These are phyloP conservation scores for Kodamaea restingae DNA, from an alignment of 805 yeast genomes.

Conservation along the genomic window DNA sequence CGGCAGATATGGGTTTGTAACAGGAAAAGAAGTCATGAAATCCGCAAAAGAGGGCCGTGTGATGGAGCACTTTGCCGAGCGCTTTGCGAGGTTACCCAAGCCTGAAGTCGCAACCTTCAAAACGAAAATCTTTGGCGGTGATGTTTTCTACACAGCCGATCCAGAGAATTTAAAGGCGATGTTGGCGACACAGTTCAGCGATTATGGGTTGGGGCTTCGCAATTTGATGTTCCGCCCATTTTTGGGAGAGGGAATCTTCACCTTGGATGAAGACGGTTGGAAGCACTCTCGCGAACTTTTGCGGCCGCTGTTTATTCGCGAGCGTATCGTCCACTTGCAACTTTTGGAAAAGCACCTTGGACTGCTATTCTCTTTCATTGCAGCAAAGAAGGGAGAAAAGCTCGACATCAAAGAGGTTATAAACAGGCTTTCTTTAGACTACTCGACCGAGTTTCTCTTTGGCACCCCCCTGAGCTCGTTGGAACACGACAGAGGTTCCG, in stretches of 20 bases:
- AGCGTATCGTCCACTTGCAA: conserved; percentile 16
- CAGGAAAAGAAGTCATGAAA: conserved; percentile 11
- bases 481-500: background rate
- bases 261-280: conserved; percentile 19
- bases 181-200: conserved; percentile 20
- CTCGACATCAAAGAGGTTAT: conserved; percentile 10
- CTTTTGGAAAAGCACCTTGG: conserved; percentile 15
- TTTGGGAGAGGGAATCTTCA: conserved; percentile 20
- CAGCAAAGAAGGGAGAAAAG: conserved; percentile 1
- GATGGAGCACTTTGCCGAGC: conserved; percentile 15
- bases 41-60: conserved; percentile 17
- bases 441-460: conserved; percentile 17
- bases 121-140: conserved; percentile 9
- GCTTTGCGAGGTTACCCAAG: conserved; percentile 12
- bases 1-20: conserved; percentile 18
- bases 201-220: conserved; percentile 18
- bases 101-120: conserved; percentile 16
- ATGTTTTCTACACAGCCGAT: conserved; percentile 14
- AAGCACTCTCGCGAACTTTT: conserved; percentile 20
- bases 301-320: conserved; percentile 19
- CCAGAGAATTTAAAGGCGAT: conserved; percentile 22
- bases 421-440: conserved; percentile 13
- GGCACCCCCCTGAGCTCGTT: conserved; percentile 10
- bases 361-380: conserved; percentile 10
- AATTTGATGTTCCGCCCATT: conserved; percentile 15